Evolutionary conservation across 768 basidiomycete genomes (phyloP), one percentile per base, ranked within the genome.

Genomic region (Rhodotorula sphaerocarpa): DNA sequence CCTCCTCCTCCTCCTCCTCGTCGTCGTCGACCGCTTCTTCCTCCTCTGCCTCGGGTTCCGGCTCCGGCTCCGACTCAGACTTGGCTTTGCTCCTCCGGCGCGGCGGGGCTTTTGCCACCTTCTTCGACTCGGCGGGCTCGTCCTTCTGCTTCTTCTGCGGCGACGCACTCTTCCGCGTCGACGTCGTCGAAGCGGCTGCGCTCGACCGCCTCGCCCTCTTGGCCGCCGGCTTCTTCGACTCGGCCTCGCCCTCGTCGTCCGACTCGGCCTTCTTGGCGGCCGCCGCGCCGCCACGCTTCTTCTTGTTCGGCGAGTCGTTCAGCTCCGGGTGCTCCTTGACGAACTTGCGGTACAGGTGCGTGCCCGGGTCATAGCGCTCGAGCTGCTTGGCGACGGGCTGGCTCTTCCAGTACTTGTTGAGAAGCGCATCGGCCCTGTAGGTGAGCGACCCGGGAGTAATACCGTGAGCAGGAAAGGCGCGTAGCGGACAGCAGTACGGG

Each of bases 371-470:
- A 44, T 53, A 60, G 18, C 59, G 51, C 34, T 60, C 59, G 25
- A 60, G 41, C n/a, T 30, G 48, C 12, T 50, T 41, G 27, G 52
- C 42, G 15, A 44, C 30, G 20, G 16, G 15, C 16, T 27, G n/a
- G 18, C 25, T 36, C 18, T 39, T 28, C 59, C 59, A 60, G 34
- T 60, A 60, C 34, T 53, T 41, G 18, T 53, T 27, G 43, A 60
- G 27, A 16, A 15, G 14, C 6, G 25, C 15, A 10, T 23, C 33
- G 21, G 25, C 34, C 5, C 44, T 31, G 27, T 44, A 21, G 7
- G 48, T 2, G 21, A 12, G 11, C 7, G 57, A 44, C 30, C 21
- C 10, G 39, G n/a, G 42, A n/a, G 23, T 12, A 10, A 36, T 2
- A 21, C 11, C 9, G 7, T 9, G 48, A 27, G 16, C 27, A 21